Base-by-base conservation (phyloP, 768 basidiomycete genomes). In the Trametes punicea region DNA sequence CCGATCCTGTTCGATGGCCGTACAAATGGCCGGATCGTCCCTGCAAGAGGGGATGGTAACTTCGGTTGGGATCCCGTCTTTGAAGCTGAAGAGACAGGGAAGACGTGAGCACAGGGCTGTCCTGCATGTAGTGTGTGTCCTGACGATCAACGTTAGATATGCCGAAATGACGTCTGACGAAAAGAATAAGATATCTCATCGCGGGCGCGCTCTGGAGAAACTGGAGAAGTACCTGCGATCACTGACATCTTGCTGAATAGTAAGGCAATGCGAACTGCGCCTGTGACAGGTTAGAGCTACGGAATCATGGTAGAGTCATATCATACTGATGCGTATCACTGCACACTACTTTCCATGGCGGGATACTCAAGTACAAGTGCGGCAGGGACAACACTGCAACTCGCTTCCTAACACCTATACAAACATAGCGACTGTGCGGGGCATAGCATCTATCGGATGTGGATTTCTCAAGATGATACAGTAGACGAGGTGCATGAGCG, bases 31-130 rank as follows among this genome's bases (percentile, higher is more conserved):
- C 78, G 71, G n/a, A 94, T 98, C 59, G 96, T 99, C 2, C 83
- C 84, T 23, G 80, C 95, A 1, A 73, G 95, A 40, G 96, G 96
- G 0, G 79, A 84, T 0, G 73, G 77, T 26, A 71, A 80, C 11
- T 98, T 98, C 66, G 96, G 96, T 21, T 98, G 94, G 93, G 93
- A 96, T 70, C 77, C 93, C 0, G 73, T 89, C 8, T 97, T 96
- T 66, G 82, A 93, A 67, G 90, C 89, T 0, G 76, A 81, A 46
- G 87, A 82, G 9, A 84, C 80, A 18, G 84, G 85, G 6, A 76
- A 84, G 70, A 98, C 95, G 89, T 95, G 57, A 56, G 77, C 66
- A 26, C 36, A 42, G 30, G 34, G 11, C 10, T 46, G 29, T 39
- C 15, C 26, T 10, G 6, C 23, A 46, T 47, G 48, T 18, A 23